Percentiles rank a stretch among this genome's conserved stretches.
phyloP scores from a whole-genome alignment of 2,329 filamentous ascomycete genomes.

The Neodidymelliopsis sp. region DNA sequence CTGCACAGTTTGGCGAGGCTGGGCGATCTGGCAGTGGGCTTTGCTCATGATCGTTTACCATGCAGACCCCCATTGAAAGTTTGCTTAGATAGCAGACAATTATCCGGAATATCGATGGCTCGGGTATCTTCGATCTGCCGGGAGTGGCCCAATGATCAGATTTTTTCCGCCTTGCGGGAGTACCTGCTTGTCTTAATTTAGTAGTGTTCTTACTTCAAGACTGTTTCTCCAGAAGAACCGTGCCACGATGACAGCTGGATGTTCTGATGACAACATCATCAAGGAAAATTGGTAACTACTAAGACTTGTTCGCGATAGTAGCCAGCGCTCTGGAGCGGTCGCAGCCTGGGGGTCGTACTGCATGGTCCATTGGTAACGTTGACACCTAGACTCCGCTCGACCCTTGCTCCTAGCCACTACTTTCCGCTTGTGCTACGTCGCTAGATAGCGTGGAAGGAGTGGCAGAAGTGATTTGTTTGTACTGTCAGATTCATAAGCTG shows the following conservation, averaged over 20 bases:
- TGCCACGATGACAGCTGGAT: constrained; percentile 8
- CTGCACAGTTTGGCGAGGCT: not conserved
- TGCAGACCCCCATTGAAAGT: not conserved
- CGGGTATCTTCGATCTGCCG: not conserved
- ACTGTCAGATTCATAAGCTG: constrained; percentile 1
- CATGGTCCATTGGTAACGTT: constrained; percentile 13
- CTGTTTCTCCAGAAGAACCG: not conserved
- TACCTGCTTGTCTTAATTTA: constrained; percentile 11
- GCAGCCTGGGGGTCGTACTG: constrained; percentile 8
- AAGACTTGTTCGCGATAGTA: not conserved
- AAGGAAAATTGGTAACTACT: constrained; percentile 3
- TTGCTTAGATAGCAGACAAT: not conserved
- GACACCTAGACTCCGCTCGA: constrained; percentile 1
- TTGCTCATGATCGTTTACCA: not conserved
- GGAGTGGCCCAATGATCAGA: not conserved
- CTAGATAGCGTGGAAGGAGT: constrained; percentile 4
- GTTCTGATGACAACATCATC: constrained; percentile 10
- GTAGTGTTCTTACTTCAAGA: not conserved
- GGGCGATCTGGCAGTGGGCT: not conserved
- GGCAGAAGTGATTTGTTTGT: not conserved
- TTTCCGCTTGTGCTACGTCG: constrained; percentile 3
- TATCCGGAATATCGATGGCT: not conserved
- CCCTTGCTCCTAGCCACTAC: constrained; percentile 5
- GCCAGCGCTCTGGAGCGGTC: constrained; percentile 5
- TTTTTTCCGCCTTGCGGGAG: constrained; percentile 2